phyloP scores from a whole-genome alignment of 2,329 filamentous ascomycete genomes.

The Aspergillus awamori region DNA sequence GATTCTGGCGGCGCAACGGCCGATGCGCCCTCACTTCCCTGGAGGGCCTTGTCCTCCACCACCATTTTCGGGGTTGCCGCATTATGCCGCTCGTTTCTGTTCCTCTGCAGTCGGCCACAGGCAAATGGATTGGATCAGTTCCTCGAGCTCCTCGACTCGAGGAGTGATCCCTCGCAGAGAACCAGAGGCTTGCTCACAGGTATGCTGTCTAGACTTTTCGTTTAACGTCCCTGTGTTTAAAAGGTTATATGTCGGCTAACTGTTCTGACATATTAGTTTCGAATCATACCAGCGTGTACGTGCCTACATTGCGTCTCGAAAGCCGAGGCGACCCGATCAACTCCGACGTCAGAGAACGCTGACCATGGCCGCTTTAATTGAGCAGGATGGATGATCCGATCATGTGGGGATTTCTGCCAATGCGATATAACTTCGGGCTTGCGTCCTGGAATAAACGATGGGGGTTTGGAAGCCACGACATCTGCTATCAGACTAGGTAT shows the following conservation, averaged over 20 bases:
- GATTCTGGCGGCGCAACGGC: slow-evolving; percentile 44
- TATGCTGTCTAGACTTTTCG: slow-evolving; percentile 42
- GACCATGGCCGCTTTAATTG: slow-evolving; percentile 29
- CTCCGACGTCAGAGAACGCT: slow-evolving; percentile 26
- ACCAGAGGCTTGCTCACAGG: slow-evolving; percentile 81
- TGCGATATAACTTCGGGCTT: slow-evolving; percentile 70
- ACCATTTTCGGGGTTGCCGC: slow-evolving; percentile 74
- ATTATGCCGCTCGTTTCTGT: slow-evolving; percentile 74
- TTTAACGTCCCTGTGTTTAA: too few relatives aligned
- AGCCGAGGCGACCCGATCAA: slow-evolving; percentile 20
- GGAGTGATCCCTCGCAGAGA: slow-evolving; percentile 67
- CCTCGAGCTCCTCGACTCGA: slow-evolving; percentile 71
- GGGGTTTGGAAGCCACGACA: slow-evolving; percentile 90
- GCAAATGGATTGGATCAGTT: slow-evolving; percentile 76
- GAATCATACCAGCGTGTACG: slow-evolving; percentile 87
- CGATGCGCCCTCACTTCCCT: slow-evolving; percentile 52
- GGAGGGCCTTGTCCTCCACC: slow-evolving; percentile 72
- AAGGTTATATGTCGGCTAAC: not conserved
- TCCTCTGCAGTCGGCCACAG: slow-evolving; percentile 73
- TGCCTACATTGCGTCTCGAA: slow-evolving; percentile 41
- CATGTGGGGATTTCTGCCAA: slow-evolving; percentile 86
- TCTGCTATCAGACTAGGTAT: slow-evolving; percentile 87
- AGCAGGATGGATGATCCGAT: slow-evolving; percentile 87
- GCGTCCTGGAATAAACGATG: slow-evolving; percentile 72
- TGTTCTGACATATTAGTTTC: slow-evolving; percentile 61